phyloP scores from a whole-genome alignment of 768 basidiomycete species.

The Hygrophoropsis aurantiaca region DNA sequence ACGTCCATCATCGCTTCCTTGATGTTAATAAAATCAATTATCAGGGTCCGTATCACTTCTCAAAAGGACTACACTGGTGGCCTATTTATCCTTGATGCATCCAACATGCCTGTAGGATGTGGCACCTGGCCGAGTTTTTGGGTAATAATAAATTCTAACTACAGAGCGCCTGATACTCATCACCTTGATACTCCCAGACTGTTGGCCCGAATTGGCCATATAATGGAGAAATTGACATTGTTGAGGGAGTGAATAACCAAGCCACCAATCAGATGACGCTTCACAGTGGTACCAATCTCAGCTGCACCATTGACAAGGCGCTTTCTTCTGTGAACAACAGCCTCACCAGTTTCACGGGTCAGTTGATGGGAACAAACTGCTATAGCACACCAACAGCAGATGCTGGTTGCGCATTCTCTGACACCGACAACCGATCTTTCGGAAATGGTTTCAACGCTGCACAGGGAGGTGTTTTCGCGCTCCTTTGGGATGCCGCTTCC shows the following conservation, averaged over 20 bases:
- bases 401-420: conserved; percentile 50
- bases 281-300: conserved; percentile 52
- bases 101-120: conserved; percentile 70
- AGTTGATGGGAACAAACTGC: conserved; percentile 32
- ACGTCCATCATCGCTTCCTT: background rate
- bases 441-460: conserved; percentile 31
- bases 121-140: conserved; percentile 62
- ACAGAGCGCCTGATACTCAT: background rate
- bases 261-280: conserved; percentile 62
- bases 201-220: conserved; percentile 53
- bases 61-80: conserved; percentile 64
- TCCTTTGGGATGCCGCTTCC: conserved; percentile 45
- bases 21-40: conserved; percentile 2
- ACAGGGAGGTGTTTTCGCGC: conserved; percentile 54
- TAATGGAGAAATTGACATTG: conserved; percentile 67
- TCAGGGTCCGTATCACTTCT: conserved; percentile 66
- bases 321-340: conserved; percentile 15
- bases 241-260: conserved; percentile 70
- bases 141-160: conserved; percentile 36
- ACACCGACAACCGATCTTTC: conserved; percentile 43
- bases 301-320: conserved; percentile 21
- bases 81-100: conserved; percentile 74
- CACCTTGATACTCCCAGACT: conserved; percentile 23
- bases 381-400: conserved; percentile 40
- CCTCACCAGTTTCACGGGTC: conserved; percentile 19